Evolutionary conservation across 495 filamentous ascomycete genomes (phyloP).

Genomic region (Aspergillus bertholletiae): DNA sequence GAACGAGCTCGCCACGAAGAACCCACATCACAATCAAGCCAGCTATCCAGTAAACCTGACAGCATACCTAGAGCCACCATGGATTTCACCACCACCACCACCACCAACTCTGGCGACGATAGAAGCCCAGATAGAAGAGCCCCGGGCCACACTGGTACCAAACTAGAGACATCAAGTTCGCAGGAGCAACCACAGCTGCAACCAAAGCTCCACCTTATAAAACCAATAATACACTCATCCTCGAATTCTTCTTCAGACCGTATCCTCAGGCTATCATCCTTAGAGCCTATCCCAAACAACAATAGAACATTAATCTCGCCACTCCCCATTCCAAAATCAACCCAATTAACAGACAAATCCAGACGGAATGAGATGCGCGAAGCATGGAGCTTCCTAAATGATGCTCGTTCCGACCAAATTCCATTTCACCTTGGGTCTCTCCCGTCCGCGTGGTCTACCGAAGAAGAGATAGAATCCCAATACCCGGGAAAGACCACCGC

Average conservation of each 20-base stretch:
- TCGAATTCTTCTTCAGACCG: slow-evolving; percentile 6
- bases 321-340: not conserved
- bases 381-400: slow-evolving; percentile 26
- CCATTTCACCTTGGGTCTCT: slow-evolving; percentile 26
- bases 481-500: not conserved
- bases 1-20: slow-evolving; percentile 28
- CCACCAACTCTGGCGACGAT: not conserved
- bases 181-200: not conserved
- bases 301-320: slow-evolving; percentile 1
- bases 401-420: slow-evolving; percentile 10
- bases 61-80: not conserved
- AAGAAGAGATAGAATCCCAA: slow-evolving; percentile 9
- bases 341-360: slow-evolving; percentile 6
- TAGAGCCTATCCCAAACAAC: slow-evolving; percentile 7
- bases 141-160: not conserved
- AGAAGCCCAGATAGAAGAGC: slow-evolving; percentile 1
- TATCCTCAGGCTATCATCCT: too few relatives aligned
- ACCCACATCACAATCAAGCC: slow-evolving; percentile 20
- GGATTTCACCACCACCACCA: not conserved
- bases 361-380: slow-evolving; percentile 24
- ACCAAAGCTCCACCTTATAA: too few relatives aligned
- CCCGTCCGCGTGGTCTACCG: slow-evolving; percentile 27
- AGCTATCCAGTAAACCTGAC: slow-evolving; percentile 13
- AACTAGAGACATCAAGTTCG: not conserved
- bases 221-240: not conserved